Evolutionary conservation across 2,329 filamentous ascomycete genomes (phyloP).

Genomic region (Aureobasidium subglaciale): DNA sequence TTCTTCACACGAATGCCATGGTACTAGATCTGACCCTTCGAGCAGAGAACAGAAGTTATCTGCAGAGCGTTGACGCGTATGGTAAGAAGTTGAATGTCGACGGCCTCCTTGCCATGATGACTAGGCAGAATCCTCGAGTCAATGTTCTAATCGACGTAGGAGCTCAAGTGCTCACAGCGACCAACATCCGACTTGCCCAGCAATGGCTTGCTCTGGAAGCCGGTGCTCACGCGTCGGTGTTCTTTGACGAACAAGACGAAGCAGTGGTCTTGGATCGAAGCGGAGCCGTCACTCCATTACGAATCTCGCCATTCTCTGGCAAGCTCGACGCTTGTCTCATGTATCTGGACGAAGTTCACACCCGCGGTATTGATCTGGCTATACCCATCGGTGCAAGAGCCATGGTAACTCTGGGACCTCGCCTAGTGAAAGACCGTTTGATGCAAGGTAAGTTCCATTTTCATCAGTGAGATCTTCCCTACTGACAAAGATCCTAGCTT

Average conservation of each 20-base stretch:
- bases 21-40: conserved; percentile 55
- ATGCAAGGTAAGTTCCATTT: conserved; percentile 43
- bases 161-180: conserved; percentile 59
- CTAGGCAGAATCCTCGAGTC: conserved; percentile 32
- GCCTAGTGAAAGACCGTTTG: conserved; percentile 60
- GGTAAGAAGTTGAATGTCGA: not conserved
- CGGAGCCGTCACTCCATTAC: conserved; percentile 43
- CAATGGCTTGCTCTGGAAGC: conserved; percentile 43
- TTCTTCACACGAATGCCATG: conserved; percentile 59
- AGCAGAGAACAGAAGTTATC: conserved; percentile 40
- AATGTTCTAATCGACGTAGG: conserved; percentile 65
- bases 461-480: not conserved
- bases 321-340: conserved; percentile 55
- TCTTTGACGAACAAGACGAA: conserved; percentile 51
- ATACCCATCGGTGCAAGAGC: conserved; percentile 54
- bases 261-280: conserved; percentile 46
- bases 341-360: conserved; percentile 65
- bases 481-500: conserved; percentile 36
- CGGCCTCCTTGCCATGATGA: conserved; percentile 41
- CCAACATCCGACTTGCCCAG: conserved; percentile 48
- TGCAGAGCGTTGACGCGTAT: not conserved
- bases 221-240: conserved; percentile 36
- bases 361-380: conserved; percentile 60
- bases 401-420: conserved; percentile 59
- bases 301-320: conserved; percentile 51